Evolutionary conservation across 805 yeast genomes (phyloP), one percentile per base, ranked within the genome.

Genomic region (Lipomyces yamadae): DNA sequence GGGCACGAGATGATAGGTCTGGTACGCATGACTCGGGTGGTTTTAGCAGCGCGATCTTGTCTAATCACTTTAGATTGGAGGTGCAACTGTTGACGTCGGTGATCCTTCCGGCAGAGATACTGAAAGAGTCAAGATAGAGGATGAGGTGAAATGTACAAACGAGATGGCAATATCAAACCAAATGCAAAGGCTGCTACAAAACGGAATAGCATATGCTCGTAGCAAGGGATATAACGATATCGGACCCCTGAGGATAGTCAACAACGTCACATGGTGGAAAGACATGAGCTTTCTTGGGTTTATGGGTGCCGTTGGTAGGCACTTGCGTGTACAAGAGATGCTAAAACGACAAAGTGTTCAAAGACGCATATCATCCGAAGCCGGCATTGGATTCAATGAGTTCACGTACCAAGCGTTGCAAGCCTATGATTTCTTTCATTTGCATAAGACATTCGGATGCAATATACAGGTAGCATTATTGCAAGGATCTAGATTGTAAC

Each of bases 11-110:
- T 92, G n/a, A 86, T 88, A 5, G 92, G 94, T 0, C 77, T 94
- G 5, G 92, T 95, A 45, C 30, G 72, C n/a, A 18, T 53, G 34
- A 2, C 11, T 58, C 18, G n/a, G 24, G 34, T 58, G 18, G 10
- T 8, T n/a, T 15, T n/a, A 7, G 10, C 24, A 13, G n/a, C 30
- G n/a, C n/a, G 37, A 24, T 13, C 18, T 24, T 1, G 32, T 59
- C 50, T 33, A 52, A 32, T 8, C 13, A 33, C 15, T 24, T 11
- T 30, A 70, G 72, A 63, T 72, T 18, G 97, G 97, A 24, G 97
- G 96, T 32, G 99, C 98, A 4, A 95, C 99, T 0, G 98, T 97
- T 7, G 84, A 85, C 11, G 97, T 95, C 1, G 99, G 99, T 6
- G 99, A 95, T 77, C 99, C 99, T 6, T 91, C 97, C 62, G 99